These are phyloP conservation scores for Erythrophleum fordii DNA, from an alignment of 306 rosid genomes.

Conservation along the genomic window DNA sequence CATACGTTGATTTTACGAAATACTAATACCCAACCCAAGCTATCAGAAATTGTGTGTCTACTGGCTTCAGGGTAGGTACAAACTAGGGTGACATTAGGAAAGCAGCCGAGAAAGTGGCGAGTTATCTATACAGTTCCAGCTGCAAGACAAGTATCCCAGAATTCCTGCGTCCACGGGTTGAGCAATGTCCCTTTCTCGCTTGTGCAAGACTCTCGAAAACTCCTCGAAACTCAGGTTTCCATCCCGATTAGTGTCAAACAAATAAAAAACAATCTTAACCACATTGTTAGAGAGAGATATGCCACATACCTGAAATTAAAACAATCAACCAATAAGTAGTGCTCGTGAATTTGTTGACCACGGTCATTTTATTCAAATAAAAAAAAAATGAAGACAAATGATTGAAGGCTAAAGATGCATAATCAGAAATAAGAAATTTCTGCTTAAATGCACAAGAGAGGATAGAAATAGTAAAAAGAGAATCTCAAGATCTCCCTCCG, in stretches of 20 bases:
- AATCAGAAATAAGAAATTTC: not conserved
- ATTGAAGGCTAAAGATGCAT: not conserved
- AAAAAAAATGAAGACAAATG: not conserved
- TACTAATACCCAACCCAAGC: not conserved
- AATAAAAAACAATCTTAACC: conserved; percentile 71
- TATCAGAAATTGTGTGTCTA: conserved; percentile 10
- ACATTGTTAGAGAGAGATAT: conserved; percentile 61
- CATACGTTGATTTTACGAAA: not conserved
- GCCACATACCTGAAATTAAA: conserved; percentile 73
- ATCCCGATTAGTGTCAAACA: conserved; percentile 77
- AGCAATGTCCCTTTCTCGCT: conserved; percentile 66
- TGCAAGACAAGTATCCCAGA: conserved; percentile 50
- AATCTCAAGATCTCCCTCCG: not conserved
- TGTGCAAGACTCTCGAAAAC: conserved; percentile 66
- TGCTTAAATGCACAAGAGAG: not conserved
- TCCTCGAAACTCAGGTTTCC: conserved; percentile 70
- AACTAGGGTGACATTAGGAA: conserved; percentile 8
- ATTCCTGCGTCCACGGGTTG: conserved; percentile 69
- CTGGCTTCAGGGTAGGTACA: not conserved
- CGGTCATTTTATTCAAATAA: not conserved
- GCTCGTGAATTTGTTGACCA: not conserved
- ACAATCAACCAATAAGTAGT: not conserved
- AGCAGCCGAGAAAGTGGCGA: conserved; percentile 21
- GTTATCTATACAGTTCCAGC: conserved; percentile 40
- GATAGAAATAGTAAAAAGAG: not conserved